Conservation (phyloP, 2,329 filamentous ascomycete species). For the Neonectria hederae region DNA sequence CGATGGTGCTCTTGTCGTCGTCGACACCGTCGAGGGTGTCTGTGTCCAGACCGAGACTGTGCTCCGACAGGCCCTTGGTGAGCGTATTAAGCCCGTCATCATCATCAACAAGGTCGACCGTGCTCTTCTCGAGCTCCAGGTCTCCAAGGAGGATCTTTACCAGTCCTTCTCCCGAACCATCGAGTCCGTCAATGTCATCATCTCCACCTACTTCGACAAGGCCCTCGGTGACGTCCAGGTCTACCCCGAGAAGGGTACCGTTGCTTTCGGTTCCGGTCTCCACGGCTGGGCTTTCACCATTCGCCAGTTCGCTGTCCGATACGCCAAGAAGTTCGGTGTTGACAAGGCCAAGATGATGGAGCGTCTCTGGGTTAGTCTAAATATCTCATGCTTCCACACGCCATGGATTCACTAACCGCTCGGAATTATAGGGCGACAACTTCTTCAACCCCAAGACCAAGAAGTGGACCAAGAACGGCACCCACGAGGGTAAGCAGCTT, state of each 20-base stretch:
- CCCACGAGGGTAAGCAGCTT: constrained; percentile 84
- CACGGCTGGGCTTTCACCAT: constrained; percentile 99
- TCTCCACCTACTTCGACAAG: constrained; percentile 99
- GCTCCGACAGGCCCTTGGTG: constrained; percentile 96
- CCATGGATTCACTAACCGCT: background rate
- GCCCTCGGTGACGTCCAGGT: constrained; percentile 97
- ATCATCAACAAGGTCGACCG: constrained; percentile 99
- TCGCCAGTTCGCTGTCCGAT: constrained; percentile 94
- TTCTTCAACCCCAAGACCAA: constrained; percentile 99
- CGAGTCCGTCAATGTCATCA: constrained; percentile 99
- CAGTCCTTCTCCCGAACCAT: constrained; percentile 99
- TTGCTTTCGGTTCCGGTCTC: constrained; percentile 99
- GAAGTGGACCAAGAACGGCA: constrained; percentile 96
- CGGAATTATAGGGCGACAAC: constrained; percentile 77
- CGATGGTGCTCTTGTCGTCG: constrained; percentile 98
- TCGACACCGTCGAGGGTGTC: constrained; percentile 99
- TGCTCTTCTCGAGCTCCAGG: constrained; percentile 98
- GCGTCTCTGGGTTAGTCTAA: constrained; percentile 86
- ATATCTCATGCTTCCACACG: background rate
- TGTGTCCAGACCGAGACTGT: constrained; percentile 99
- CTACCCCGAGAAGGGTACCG: constrained; percentile 96
- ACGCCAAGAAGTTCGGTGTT: constrained; percentile 99
- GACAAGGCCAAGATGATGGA: constrained; percentile 99
- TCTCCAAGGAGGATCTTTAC: constrained; percentile 98
- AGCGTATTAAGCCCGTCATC: constrained; percentile 99